phyloP scores from a whole-genome alignment of 2,329 filamentous ascomycete genomes.

The Diaporthe vexans region DNA sequence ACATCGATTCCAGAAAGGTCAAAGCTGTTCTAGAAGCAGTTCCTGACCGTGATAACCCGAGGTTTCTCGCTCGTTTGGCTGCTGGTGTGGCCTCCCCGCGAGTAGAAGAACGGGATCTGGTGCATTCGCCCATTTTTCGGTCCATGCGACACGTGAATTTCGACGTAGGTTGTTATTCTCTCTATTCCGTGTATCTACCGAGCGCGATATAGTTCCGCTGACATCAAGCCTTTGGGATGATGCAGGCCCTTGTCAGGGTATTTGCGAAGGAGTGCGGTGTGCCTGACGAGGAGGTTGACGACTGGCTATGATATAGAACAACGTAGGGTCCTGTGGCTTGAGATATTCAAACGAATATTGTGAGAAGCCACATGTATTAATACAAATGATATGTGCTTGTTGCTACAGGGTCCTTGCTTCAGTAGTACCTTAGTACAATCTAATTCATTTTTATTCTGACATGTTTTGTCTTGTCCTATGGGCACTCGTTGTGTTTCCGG shows the following conservation, averaged over 20 bases:
- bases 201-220: not conserved
- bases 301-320: not conserved
- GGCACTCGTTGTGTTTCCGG: no score
- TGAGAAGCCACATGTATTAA: no score
- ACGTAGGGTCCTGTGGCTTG: no score
- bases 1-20: not conserved
- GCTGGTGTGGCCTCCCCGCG: not conserved
- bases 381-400: no score
- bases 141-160: not conserved
- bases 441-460: no score
- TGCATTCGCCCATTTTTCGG: not conserved
- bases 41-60: not conserved
- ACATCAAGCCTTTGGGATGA: not conserved
- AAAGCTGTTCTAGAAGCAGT: not conserved
- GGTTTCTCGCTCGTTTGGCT: not conserved
- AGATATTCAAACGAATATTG: no score
- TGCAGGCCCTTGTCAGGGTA: not conserved
- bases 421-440: no score
- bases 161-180: not conserved
- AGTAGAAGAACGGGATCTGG: not conserved
- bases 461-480: no score
- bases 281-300: not conserved
- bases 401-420: no score
- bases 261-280: constrained; percentile 5
- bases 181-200: no score